These are phyloP conservation scores for Macadamia tetraphylla DNA, from an alignment of 164 flowering plant genomes.

Conservation along the genomic window DNA sequence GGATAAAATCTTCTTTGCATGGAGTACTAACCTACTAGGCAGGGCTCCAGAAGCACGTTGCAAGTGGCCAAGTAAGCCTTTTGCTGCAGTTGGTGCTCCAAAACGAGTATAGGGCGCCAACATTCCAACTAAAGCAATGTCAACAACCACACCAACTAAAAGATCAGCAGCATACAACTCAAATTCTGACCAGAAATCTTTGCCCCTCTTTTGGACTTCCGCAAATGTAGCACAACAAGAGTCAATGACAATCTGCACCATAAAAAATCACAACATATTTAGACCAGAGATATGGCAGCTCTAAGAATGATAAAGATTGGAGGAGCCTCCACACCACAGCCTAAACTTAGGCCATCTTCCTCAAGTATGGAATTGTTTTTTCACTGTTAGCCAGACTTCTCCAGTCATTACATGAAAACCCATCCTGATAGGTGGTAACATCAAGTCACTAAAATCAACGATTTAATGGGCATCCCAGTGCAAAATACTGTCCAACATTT, in stretches of 20 bases:
- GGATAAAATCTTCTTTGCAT: background rate
- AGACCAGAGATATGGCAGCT: background rate
- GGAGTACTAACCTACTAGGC: slow-evolving; percentile 70
- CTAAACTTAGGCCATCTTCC: too few relatives aligned
- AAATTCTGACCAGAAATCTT: slow-evolving; percentile 95
- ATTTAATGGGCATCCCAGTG: background rate
- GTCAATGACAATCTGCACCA: slow-evolving; percentile 78
- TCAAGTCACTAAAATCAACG: background rate
- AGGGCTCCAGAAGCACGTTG: slow-evolving; percentile 60
- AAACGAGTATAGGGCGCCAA: slow-evolving; percentile 89
- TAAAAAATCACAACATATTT: background rate
- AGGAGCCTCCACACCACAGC: too few relatives aligned
- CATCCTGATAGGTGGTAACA: too few relatives aligned
- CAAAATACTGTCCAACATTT: background rate
- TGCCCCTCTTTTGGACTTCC: slow-evolving; percentile 89
- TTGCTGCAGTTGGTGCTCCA: slow-evolving; percentile 57
- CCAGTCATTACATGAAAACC: too few relatives aligned
- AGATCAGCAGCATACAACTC: slow-evolving; percentile 88
- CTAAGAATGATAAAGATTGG: background rate
- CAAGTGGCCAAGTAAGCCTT: slow-evolving; percentile 57
- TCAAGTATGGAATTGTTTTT: too few relatives aligned
- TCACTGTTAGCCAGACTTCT: too few relatives aligned
- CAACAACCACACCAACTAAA: slow-evolving; percentile 76
- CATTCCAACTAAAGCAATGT: slow-evolving; percentile 84
- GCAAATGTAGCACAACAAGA: slow-evolving; percentile 97